Base-by-base conservation (phyloP, 768 basidiomycete genomes). In the Piloderma croceum region DNA sequence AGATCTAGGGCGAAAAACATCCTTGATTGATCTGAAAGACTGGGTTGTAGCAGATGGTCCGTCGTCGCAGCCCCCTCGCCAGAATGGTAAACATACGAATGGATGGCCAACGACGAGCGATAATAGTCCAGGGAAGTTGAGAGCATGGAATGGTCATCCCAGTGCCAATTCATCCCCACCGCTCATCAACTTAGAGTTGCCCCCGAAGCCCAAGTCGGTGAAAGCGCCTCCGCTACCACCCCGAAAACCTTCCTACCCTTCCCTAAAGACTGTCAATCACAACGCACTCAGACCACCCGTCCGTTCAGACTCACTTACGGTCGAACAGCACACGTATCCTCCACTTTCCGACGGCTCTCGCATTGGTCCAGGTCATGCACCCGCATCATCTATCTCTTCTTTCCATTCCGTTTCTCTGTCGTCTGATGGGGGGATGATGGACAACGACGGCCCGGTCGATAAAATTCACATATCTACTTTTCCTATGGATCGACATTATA, bases 321-420 rank as follows among this genome's bases (percentile, higher is more conserved):
- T 76, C n/a, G 77, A 79, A 39, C n/a, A n/a, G n/a, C 75, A 76
- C 48, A 72, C 74, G 5, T 78, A 81, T 51, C 79, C 79, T 13
- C 74, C 73, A 3, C 54, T 58, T 34, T 23, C 43, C 47, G 56
- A 58, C 15, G 69, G 62, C 38, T 58, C 65, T 12, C 51, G 53
- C 31, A 49, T 47, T 44, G 58, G 54, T 31, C 45, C 60, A 13
- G 65, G 69, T 31, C 84, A 88, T 54, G 72, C 65, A 4, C 72
- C 76, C 4, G 73, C 72, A 3, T 84, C 83, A 2, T 89, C 86
- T 35, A 73, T 86, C 27, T 88, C 86, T 3, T 89, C 86, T 21
- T 87, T 90, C 46, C 84, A 87, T 50, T 87, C 86, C 3, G 82
- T 89, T 19, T 89, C 86, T 2, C 70, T 89, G 13, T 88, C 85